These are phyloP conservation scores for Aurifilum marmelostoma DNA, from an alignment of 2,329 filamentous ascomycete species.

Conservation along the genomic window DNA sequence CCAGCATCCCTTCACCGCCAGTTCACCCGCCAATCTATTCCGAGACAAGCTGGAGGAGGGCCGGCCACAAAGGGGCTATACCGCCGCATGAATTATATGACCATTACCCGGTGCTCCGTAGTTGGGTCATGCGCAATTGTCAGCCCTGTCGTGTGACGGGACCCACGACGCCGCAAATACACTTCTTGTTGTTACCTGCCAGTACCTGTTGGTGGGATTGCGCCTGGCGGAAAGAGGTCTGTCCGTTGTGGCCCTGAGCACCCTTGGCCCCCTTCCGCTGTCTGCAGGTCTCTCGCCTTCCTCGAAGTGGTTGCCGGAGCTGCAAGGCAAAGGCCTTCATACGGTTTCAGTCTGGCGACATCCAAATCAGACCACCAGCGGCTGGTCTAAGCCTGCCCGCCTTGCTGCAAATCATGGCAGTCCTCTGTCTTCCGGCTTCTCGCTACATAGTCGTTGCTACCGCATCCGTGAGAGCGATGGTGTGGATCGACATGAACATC, in stretches of 20 bases:
- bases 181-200: too few species aligned
- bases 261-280: background rate
- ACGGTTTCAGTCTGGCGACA: too few species aligned
- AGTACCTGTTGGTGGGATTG: too few species aligned
- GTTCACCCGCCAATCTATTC: background rate
- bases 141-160: constrained; percentile 3
- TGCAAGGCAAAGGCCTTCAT: background rate
- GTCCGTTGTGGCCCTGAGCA: background rate
- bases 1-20: constrained; percentile 23
- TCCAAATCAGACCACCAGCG: background rate
- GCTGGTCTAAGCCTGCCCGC: background rate
- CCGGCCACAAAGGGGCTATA: constrained; percentile 7
- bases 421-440: background rate
- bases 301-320: background rate
- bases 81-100: constrained; percentile 3
- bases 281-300: background rate
- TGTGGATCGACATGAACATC: background rate
- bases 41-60: background rate
- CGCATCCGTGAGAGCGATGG: background rate
- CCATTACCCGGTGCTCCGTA: background rate
- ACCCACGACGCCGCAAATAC: background rate
- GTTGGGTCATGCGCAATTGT: constrained; percentile 2
- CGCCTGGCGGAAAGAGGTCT: too few species aligned
- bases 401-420: background rate
- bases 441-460: background rate